These are phyloP conservation scores for Talaromyces borbonicus DNA, from an alignment of 495 filamentous ascomycete genomes.

Conservation along the genomic window DNA sequence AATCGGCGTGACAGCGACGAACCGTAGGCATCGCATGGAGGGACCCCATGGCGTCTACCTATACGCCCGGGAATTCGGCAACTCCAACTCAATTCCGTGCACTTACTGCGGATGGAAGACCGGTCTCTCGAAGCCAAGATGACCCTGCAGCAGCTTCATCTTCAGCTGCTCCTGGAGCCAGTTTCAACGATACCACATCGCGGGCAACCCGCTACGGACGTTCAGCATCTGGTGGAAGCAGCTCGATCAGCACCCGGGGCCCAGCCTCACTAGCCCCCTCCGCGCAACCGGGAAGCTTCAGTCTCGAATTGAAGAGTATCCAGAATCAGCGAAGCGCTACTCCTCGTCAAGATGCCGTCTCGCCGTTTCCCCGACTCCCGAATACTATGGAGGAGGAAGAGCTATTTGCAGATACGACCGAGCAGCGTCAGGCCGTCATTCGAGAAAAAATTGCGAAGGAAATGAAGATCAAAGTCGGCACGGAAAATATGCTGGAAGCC, in stretches of 20 bases:
- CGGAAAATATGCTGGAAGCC: constrained; percentile 94
- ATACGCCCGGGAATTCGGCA: constrained; percentile 46
- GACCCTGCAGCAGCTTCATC: constrained; percentile 37
- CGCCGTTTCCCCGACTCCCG: constrained; percentile 35
- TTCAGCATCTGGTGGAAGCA: constrained; percentile 50
- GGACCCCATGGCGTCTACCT: constrained; percentile 41
- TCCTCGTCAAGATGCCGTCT: constrained; percentile 54
- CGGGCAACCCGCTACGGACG: constrained; percentile 33
- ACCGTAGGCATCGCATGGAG: constrained; percentile 36
- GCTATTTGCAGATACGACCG: constrained; percentile 38
- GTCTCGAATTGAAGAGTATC: constrained; percentile 75
- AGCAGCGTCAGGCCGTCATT: constrained; percentile 64
- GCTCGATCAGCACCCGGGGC: constrained; percentile 52
- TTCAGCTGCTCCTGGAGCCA: constrained; percentile 27
- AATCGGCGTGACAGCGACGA: too few species aligned
- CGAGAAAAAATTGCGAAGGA: constrained; percentile 83
- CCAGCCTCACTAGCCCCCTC: constrained; percentile 52
- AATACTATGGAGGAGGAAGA: constrained; percentile 55
- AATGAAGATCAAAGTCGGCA: constrained; percentile 93
- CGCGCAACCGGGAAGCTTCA: constrained; percentile 75
- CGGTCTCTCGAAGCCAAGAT: constrained; percentile 40
- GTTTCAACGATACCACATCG: constrained; percentile 37
- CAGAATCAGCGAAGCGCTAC: constrained; percentile 55
- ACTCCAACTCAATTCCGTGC: constrained; percentile 61
- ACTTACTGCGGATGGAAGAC: constrained; percentile 46